These are phyloP conservation scores for Oryza longistaminata DNA, from an alignment of 176 grass and related monocot species.

Conservation along the genomic window DNA sequence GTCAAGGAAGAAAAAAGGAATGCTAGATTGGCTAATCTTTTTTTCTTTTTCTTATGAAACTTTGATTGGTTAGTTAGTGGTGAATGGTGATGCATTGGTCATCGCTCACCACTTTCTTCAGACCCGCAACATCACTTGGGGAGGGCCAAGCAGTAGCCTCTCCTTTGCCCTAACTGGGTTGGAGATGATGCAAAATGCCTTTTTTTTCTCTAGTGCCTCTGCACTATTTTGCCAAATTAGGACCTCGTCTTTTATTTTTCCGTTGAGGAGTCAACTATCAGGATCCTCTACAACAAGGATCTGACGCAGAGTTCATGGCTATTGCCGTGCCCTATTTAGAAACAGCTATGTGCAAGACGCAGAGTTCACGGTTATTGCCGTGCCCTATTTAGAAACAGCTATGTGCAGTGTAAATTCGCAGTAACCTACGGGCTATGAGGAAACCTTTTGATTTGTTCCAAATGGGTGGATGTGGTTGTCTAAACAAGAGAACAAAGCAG, in stretches of 20 bases:
- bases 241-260: neutral
- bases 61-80: neutral
- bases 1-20: neutral
- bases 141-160: neutral
- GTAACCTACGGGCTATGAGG: neutral
- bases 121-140: conserved; percentile 18
- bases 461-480: neutral
- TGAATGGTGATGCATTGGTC: conserved; percentile 20
- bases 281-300: conserved; percentile 22
- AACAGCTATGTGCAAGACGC: neutral
- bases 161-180: neutral
- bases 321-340: neutral
- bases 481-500: conserved; percentile 23
- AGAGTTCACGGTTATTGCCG: neutral
- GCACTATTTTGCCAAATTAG: conserved; percentile 40
- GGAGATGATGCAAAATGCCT: conserved; percentile 18
- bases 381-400: neutral
- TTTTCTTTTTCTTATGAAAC: neutral
- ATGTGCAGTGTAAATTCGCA: neutral
- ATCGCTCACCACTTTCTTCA: conserved; percentile 18
- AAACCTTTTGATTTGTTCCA: neutral
- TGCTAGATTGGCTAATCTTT: conserved; percentile 13
- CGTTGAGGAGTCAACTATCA: conserved; percentile 46
- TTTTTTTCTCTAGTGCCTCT: conserved; percentile 1
- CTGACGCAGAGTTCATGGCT: conserved; percentile 1